A percentile compares a stretch with the other conserved stretches of the same genome.
Evolutionary conservation across 495 filamentous ascomycete species (phyloP).

Genomic region (Letharia lupina): DNA sequence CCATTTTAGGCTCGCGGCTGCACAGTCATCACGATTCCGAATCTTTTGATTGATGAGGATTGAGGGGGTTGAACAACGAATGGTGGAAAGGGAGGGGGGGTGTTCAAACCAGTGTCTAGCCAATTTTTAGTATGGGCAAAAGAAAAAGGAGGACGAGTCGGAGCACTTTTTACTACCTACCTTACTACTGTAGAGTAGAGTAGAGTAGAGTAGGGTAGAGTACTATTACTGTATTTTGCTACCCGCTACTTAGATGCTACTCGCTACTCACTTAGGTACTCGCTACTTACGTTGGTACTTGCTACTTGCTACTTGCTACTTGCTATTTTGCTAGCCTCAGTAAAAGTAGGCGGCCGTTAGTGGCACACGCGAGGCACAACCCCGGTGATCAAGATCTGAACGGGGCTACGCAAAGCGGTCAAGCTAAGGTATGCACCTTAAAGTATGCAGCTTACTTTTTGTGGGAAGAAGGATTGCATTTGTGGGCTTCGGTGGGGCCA

Average conservation of each 20-base stretch:
- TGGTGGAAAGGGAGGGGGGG: neutral
- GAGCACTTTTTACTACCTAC: neutral
- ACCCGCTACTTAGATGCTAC: too few species aligned
- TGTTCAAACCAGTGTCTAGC: slow-evolving; percentile 1
- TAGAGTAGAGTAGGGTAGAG: too few species aligned
- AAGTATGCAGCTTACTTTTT: slow-evolving; percentile 9
- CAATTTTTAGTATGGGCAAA: neutral
- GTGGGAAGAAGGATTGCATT: neutral
- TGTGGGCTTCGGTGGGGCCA: neutral
- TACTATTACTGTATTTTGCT: too few species aligned
- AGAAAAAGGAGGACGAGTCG: slow-evolving; percentile 1
- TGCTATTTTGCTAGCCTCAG: too few species aligned
- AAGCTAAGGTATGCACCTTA: slow-evolving; percentile 6
- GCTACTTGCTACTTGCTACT: too few species aligned
- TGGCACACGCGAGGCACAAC: slow-evolving; percentile 2
- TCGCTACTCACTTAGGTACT: too few species aligned
- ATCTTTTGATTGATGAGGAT: neutral
- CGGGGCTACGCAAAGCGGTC: slow-evolving; percentile 16
- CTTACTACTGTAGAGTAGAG: too few species aligned
- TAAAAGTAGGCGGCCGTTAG: slow-evolving; percentile 1
- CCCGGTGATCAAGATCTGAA: slow-evolving; percentile 16
- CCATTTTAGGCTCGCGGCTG: slow-evolving; percentile 15
- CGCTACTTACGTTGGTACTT: too few species aligned
- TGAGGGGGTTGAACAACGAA: neutral
- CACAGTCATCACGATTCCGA: slow-evolving; percentile 14